Evolutionary conservation across 2,329 filamentous ascomycete species (phyloP).

Genomic region (Curvularia verruculosa): DNA sequence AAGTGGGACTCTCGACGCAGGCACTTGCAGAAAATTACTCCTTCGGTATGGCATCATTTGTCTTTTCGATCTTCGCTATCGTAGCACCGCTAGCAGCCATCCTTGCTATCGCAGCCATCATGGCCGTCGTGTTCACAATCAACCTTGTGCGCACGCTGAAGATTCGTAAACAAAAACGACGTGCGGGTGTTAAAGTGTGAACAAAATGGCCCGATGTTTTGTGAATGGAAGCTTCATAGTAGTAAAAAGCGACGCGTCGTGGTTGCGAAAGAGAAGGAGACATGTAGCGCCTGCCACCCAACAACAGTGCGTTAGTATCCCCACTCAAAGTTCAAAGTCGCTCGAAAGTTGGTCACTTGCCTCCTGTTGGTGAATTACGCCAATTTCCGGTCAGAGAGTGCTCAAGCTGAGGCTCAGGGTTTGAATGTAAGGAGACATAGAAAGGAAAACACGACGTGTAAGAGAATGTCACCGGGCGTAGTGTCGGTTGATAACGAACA

Average conservation of each 20-base stretch:
- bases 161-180: slow-evolving; percentile 18
- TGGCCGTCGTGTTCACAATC: slow-evolving; percentile 17
- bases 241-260: neutral
- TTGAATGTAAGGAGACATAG: neutral
- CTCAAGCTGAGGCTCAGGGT: neutral
- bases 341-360: neutral
- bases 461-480: neutral
- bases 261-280: neutral
- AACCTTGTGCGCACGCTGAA: slow-evolving; percentile 20
- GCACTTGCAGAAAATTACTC: slow-evolving; percentile 21
- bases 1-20: slow-evolving; percentile 29
- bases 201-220: neutral
- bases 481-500: neutral
- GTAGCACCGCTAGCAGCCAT: slow-evolving; percentile 28
- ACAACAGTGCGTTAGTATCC: neutral
- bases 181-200: slow-evolving; percentile 7
- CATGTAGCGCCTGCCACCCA: neutral
- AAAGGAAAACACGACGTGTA: neutral
- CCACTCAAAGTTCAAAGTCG: neutral
- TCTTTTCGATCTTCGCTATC: slow-evolving; percentile 33
- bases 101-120: slow-evolving; percentile 15
- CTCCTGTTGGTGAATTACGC: neutral
- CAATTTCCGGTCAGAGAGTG: neutral
- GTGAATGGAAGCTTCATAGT: neutral
- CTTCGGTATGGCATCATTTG: slow-evolving; percentile 30